Base-by-base conservation (phyloP, 2,329 filamentous ascomycete genomes). In the Myrmaecium sp. region DNA sequence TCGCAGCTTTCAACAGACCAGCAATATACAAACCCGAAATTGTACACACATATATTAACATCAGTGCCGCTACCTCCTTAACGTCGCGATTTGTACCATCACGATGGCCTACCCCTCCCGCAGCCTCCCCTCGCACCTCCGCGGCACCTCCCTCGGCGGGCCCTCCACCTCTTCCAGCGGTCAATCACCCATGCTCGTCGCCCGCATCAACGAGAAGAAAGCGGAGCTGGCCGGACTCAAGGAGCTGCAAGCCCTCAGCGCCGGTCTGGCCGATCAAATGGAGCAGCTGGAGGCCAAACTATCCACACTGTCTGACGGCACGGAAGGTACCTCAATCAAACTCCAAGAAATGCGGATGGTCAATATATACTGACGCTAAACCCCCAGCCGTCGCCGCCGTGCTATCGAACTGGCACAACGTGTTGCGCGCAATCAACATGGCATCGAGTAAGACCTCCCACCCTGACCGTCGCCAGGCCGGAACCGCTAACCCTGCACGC, bases 381-480 rank as follows among this genome's bases (percentile, higher is more conserved):
- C 28, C 26, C 36, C 7, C 29, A 82, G 79, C 77, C 33, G 81
- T 91, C 42, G 80, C 81, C 20, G 67, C 74, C n/a, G 80, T 91
- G 13, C 60, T 91, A 46, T 69, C 74, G 28, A 91, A 89, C 49
- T 91, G 81, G 81, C 76, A 84, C 50, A 84, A 81, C 40, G 80
- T 91, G 36, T 62, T 91, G 33, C 65, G 76, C 36, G 79, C 79
- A 21, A 84, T 91, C 43, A 77, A 77, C 44, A 84, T 89, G 77
- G 81, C 81, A 34, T 84, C 77, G 33, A 66, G 79, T 84, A 62
- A 44, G 70, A 56, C 15, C 13, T 30, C 17, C 11, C 29, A 7
- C 20, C 10, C 4, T 14, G 13, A 12, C 17, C 29, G 14, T 23
- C 10, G 17, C 22, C 13, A n/a, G 25, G 30, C 35, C 44, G 32